A percentile compares a stretch with the other conserved stretches of the same genome.
Conservation (phyloP, 192 early-diverging fungal genomes). For the Gryganskiella cystojenkinii region DNA sequence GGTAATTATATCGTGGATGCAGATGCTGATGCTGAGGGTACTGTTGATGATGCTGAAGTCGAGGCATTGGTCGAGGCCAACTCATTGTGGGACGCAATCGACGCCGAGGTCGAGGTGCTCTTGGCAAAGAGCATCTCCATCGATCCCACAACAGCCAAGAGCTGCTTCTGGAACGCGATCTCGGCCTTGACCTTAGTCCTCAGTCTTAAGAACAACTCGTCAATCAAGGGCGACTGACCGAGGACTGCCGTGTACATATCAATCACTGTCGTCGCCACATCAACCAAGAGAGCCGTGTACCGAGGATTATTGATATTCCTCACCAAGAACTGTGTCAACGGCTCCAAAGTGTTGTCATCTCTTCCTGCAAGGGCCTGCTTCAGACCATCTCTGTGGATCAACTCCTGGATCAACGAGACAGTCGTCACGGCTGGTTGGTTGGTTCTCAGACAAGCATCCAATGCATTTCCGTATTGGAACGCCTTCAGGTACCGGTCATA, state of each 20-base stretch:
- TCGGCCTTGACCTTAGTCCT: constrained; percentile 80
- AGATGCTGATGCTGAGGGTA: background rate
- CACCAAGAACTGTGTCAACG: constrained; percentile 84
- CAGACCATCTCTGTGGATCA: constrained; percentile 88
- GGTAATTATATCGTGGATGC: constrained; percentile 1
- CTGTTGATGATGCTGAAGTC: background rate
- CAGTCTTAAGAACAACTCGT: constrained; percentile 78
- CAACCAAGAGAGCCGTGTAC: constrained; percentile 81
- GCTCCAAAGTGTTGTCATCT: constrained; percentile 88
- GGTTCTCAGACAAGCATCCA: constrained; percentile 84
- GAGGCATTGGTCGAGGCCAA: constrained; percentile 22
- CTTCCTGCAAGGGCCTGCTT: constrained; percentile 82
- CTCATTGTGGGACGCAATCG: constrained; percentile 42
- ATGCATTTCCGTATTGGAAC: constrained; percentile 90
- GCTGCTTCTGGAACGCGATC: constrained; percentile 80
- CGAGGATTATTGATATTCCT: constrained; percentile 84
- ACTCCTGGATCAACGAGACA: constrained; percentile 87
- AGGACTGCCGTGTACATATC: constrained; percentile 89
- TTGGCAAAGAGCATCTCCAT: constrained; percentile 87
- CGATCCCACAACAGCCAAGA: constrained; percentile 82
- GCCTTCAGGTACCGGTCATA: constrained; percentile 88
- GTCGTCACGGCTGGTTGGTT: constrained; percentile 70
- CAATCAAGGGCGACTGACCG: constrained; percentile 82
- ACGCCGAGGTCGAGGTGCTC: constrained; percentile 45
- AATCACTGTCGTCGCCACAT: constrained; percentile 79